Percentiles rank a stretch among this genome's conserved stretches.
Evolutionary conservation across 257 asterid species (phyloP).

Genomic region (Gentiana straminea): DNA sequence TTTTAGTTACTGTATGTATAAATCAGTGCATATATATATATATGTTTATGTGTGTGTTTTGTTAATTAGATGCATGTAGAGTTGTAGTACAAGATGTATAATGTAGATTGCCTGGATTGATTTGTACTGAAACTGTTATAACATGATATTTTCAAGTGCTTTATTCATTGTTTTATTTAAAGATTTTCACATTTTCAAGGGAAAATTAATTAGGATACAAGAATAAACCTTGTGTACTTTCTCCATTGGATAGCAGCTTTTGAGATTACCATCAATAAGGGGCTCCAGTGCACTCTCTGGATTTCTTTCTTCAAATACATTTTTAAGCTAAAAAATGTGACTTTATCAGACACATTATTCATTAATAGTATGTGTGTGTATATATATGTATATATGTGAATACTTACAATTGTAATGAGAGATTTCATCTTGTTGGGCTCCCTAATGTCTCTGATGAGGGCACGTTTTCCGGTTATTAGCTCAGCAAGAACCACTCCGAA

Average conservation of each 20-base stretch:
- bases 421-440: conserved; percentile 68
- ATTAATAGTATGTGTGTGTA: too few relatives aligned
- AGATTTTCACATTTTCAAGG: conserved; percentile 14
- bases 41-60: too few relatives aligned
- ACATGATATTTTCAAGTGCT: too few relatives aligned
- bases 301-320: conserved; percentile 39
- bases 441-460: conserved; percentile 48
- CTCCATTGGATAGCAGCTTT: conserved; percentile 57
- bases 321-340: conserved; percentile 28
- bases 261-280: conserved; percentile 42
- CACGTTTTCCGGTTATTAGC: conserved; percentile 73
- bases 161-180: too few relatives aligned
- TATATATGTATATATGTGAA: too few relatives aligned
- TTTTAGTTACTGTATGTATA: too few relatives aligned
- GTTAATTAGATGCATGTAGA: too few relatives aligned
- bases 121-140: too few relatives aligned
- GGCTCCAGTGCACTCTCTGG: conserved; percentile 44
- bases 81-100: too few relatives aligned
- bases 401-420: conserved; percentile 65
- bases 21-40: too few relatives aligned
- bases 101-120: too few relatives aligned
- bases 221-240: conserved; percentile 48
- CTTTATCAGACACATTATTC: too few relatives aligned
- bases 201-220: background rate
- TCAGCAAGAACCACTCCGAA: conserved; percentile 84